Conservation (phyloP, 805 yeast species). For the Candida krabiensis region DNA sequence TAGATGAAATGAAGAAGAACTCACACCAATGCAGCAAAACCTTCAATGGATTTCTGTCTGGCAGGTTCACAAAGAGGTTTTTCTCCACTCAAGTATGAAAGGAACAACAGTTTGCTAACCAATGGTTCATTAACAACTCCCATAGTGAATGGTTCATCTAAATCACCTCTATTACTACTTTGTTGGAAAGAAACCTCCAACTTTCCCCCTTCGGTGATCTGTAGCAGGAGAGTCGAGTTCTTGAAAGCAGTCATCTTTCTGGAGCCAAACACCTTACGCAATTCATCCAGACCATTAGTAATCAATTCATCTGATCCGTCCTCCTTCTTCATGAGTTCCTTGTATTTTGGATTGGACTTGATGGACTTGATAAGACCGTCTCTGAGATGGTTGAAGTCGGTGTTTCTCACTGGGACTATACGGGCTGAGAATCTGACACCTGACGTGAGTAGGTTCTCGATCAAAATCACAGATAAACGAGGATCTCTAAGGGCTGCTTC, state of each 20-base stretch:
- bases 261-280: constrained; percentile 57
- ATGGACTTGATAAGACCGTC: constrained; percentile 88
- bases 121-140: constrained; percentile 65
- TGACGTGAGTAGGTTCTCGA: constrained; percentile 56
- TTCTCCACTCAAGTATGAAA: constrained; percentile 72
- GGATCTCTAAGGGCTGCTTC: constrained; percentile 49
- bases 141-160: constrained; percentile 34
- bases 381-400: constrained; percentile 85
- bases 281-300: constrained; percentile 57
- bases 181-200: constrained; percentile 46
- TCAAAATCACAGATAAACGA: constrained; percentile 48
- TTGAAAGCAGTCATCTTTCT: constrained; percentile 73
- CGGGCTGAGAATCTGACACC: constrained; percentile 68
- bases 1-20: too few relatives aligned
- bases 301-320: constrained; percentile 37
- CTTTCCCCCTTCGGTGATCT: constrained; percentile 48
- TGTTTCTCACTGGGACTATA: constrained; percentile 83
- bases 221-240: constrained; percentile 65
- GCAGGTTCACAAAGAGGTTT: constrained; percentile 56
- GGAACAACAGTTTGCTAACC: constrained; percentile 64
- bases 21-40: constrained; percentile 19
- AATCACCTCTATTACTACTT: constrained; percentile 35
- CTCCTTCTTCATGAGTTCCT: constrained; percentile 43
- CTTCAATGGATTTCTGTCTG: constrained; percentile 22
- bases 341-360: constrained; percentile 62